phyloP scores from a whole-genome alignment of 768 basidiomycete species.

The Lanmaoa rubissima region DNA sequence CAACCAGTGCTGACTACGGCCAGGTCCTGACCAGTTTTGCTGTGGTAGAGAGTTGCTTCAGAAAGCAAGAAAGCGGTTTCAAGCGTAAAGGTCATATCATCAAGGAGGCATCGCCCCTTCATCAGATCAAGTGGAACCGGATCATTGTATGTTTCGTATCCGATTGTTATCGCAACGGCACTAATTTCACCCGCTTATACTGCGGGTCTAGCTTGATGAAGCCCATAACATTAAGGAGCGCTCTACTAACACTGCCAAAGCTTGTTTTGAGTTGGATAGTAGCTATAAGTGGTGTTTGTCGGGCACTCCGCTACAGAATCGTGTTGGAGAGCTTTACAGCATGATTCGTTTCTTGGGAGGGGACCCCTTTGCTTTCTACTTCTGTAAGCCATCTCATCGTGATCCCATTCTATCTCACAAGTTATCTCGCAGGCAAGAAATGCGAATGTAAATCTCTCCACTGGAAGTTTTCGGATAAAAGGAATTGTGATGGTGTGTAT shows the following conservation, averaged over 20 bases:
- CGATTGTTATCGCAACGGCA: not conserved
- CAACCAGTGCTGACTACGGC: constrained; percentile 1
- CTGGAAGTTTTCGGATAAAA: constrained; percentile 87
- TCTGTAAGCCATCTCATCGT: constrained; percentile 53
- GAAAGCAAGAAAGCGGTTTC: constrained; percentile 91
- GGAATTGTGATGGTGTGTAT: constrained; percentile 72
- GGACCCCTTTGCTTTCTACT: constrained; percentile 89
- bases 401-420: not conserved
- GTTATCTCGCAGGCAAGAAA: constrained; percentile 58
- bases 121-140: constrained; percentile 82
- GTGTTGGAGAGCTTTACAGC: constrained; percentile 98
- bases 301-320: constrained; percentile 94
- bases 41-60: constrained; percentile 87
- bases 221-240: constrained; percentile 99
- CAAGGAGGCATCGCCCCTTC: constrained; percentile 85
- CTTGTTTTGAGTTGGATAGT: constrained; percentile 85
- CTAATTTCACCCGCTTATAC: not conserved
- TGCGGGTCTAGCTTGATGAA: constrained; percentile 71
- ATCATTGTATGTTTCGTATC: constrained; percentile 52
- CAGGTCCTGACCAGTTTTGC: constrained; percentile 86
- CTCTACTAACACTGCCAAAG: constrained; percentile 91
- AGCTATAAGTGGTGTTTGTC: constrained; percentile 93
- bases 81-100: constrained; percentile 80
- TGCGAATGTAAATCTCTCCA: constrained; percentile 95
- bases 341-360: constrained; percentile 90